Conservation (phyloP, 108 stramenopile genomes). For the Cyclostephanos tholiformis region DNA sequence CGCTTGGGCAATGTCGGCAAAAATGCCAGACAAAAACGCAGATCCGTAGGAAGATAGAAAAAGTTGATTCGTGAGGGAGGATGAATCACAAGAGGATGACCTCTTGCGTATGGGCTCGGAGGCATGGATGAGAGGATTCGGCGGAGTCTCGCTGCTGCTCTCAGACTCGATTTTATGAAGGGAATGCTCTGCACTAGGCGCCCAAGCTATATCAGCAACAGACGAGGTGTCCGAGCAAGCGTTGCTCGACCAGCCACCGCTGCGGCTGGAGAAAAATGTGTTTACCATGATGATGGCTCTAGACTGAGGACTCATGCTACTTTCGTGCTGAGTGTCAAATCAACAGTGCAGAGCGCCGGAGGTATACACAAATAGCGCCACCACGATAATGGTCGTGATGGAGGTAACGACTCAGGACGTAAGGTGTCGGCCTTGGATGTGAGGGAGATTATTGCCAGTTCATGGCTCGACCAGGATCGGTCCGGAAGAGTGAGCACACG, state of each 20-base stretch:
- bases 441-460: too few relatives aligned
- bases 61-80: constrained; percentile 18
- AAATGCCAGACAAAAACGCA: constrained; percentile 52
- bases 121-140: constrained; percentile 14
- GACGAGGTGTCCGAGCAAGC: constrained; percentile 35
- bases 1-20: constrained; percentile 47
- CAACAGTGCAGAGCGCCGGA: constrained; percentile 45
- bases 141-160: constrained; percentile 4
- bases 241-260: constrained; percentile 34
- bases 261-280: constrained; percentile 24
- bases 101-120: constrained; percentile 26
- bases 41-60: constrained; percentile 51
- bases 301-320: constrained; percentile 57
- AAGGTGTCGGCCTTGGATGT: too few relatives aligned
- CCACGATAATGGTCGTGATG: too few relatives aligned
- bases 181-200: constrained; percentile 5
- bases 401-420: too few relatives aligned
- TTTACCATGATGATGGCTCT: constrained; percentile 30
- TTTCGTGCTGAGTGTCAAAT: constrained; percentile 51
- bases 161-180: constrained; percentile 34
- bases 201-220: constrained; percentile 16
- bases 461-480: too few relatives aligned
- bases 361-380: constrained; percentile 21
- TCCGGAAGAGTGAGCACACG: too few relatives aligned
- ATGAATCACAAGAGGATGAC: constrained; percentile 23